phyloP scores from a whole-genome alignment of 2,329 filamentous ascomycete genomes.

The Thyridium curvatum region DNA sequence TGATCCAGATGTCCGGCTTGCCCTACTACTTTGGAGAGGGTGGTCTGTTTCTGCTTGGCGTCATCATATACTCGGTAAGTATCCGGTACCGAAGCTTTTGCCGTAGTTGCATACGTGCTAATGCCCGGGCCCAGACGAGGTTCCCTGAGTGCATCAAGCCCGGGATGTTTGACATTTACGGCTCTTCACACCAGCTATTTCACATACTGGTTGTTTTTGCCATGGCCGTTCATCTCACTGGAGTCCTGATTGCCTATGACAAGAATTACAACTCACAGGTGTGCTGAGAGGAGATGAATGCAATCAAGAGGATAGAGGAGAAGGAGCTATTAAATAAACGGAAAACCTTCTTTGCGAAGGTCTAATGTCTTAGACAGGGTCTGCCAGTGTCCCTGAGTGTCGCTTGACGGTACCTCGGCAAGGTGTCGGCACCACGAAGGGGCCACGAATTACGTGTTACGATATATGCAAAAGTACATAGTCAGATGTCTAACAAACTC shows the following conservation, averaged over 20 bases:
- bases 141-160: slow-evolving; percentile 35
- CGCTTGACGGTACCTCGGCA: too few species aligned
- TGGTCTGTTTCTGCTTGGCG: slow-evolving; percentile 26
- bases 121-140: slow-evolving; percentile 21
- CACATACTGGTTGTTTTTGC: slow-evolving; percentile 36
- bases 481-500: too few species aligned
- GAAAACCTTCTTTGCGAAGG: too few species aligned
- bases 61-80: slow-evolving; percentile 9
- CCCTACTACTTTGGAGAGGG: slow-evolving; percentile 33
- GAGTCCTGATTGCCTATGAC: slow-evolving; percentile 13
- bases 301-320: too few species aligned
- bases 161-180: slow-evolving; percentile 35
- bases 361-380: too few species aligned
- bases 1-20: slow-evolving; percentile 20
- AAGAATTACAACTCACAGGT: slow-evolving; percentile 10
- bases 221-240: slow-evolving; percentile 29
- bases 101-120: too few species aligned
- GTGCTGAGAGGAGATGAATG: too few species aligned
- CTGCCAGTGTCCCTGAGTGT: too few species aligned
- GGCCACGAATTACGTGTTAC: too few species aligned
- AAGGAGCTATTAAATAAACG: too few species aligned
- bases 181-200: slow-evolving; percentile 39
- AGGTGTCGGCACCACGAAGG: too few species aligned
- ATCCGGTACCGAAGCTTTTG: not conserved
- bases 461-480: too few species aligned